Evolutionary conservation across 352 stramenopile genomes (phyloP).

Genomic region (Pilasporangium apinafurcum): DNA sequence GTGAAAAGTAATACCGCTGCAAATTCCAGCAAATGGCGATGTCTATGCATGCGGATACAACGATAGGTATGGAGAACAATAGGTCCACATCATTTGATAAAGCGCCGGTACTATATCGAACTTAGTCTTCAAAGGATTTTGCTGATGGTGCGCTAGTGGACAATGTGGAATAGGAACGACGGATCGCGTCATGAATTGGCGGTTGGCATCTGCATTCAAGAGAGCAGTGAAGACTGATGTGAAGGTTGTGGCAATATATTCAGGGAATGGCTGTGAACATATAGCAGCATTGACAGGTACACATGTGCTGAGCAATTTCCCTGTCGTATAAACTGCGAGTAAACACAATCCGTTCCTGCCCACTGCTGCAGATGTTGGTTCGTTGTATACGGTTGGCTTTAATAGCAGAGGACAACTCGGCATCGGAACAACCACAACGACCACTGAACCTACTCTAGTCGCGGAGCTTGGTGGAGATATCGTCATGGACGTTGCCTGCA

Average conservation of each 20-base stretch:
- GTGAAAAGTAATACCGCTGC: too few relatives aligned
- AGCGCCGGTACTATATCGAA: not conserved
- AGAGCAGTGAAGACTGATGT: too few relatives aligned
- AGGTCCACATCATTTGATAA: not conserved
- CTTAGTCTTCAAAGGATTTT: not conserved
- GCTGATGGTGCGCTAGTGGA: slow-evolving; percentile 31
- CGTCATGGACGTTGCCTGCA: slow-evolving; percentile 83
- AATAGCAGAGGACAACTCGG: slow-evolving; percentile 90
- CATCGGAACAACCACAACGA: slow-evolving; percentile 61
- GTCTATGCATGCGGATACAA: slow-evolving; percentile 91
- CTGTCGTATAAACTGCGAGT: not conserved
- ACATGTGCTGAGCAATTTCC: not conserved
- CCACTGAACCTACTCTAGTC: slow-evolving; percentile 47
- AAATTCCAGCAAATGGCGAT: slow-evolving; percentile 56
- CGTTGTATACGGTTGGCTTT: slow-evolving; percentile 88
- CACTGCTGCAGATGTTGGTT: slow-evolving; percentile 52
- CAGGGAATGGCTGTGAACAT: slow-evolving; percentile 92
- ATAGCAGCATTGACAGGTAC: slow-evolving; percentile 75
- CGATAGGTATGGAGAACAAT: slow-evolving; percentile 55
- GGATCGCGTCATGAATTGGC: slow-evolving; percentile 49
- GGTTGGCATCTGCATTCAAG: slow-evolving; percentile 44
- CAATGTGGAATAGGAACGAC: slow-evolving; percentile 87
- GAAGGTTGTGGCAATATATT: slow-evolving; percentile 70
- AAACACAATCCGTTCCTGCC: slow-evolving; percentile 6
- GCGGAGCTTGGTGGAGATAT: slow-evolving; percentile 29